Conservation (phyloP, 176 grass and related monocot species). For the Hordeum vulgare region DNA sequence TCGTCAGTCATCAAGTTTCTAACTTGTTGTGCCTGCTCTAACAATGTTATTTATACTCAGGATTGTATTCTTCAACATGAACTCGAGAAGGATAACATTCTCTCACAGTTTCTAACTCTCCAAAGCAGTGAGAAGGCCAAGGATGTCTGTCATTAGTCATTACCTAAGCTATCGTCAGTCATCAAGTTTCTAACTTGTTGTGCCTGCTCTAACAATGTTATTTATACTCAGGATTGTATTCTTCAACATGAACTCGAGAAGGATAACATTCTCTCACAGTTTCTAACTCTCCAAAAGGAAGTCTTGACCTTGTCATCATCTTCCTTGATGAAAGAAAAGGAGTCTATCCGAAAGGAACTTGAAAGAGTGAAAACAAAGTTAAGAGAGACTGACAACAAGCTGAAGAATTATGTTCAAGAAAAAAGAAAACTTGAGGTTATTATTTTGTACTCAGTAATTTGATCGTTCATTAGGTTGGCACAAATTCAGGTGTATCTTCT, state of each 20-base stretch:
- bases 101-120: conserved; percentile 46
- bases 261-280: conserved; percentile 45
- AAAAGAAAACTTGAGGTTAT: conserved; percentile 95
- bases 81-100: conserved; percentile 65
- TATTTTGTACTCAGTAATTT: not conserved
- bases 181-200: not conserved
- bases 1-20: conserved; percentile 7
- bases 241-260: conserved; percentile 78
- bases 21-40: not conserved
- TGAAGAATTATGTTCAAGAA: conserved; percentile 76
- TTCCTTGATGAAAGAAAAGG: conserved; percentile 75
- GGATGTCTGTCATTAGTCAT: no score
- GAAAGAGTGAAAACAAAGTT: conserved; percentile 67
- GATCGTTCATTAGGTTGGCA: not conserved
- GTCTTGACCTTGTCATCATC: conserved; percentile 57
- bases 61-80: conserved; percentile 63
- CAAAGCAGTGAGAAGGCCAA: no score
- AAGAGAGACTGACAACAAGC: conserved; percentile 71
- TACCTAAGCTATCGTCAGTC: conserved; percentile 23
- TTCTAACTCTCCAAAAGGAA: conserved; percentile 71
- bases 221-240: conserved; percentile 48
- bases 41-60: conserved; percentile 34
- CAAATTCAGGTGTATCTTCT: not conserved
- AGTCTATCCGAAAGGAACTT: conserved; percentile 83
- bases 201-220: conserved; percentile 3